Conservation (phyloP, 202 grass and related monocot genomes). For the Setaria italica region DNA sequence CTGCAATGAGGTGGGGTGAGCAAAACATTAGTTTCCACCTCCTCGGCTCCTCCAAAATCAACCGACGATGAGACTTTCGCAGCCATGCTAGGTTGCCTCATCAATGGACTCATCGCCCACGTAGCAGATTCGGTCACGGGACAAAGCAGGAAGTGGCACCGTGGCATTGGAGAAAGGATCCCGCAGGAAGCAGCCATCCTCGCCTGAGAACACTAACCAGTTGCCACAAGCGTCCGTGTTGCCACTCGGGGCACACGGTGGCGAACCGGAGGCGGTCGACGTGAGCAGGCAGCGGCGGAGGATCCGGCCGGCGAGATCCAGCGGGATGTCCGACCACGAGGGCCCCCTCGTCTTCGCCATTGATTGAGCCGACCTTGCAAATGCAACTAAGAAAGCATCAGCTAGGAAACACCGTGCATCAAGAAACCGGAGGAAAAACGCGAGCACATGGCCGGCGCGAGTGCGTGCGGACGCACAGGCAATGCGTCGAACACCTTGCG, state of each 20-base stretch:
- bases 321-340: background rate
- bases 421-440: background rate
- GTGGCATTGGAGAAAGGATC: background rate
- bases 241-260: slow-evolving; percentile 23
- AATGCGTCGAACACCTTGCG: background rate
- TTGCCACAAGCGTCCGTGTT: background rate
- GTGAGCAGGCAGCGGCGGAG: background rate
- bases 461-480: too few species aligned
- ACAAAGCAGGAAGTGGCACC: background rate
- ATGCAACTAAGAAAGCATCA: background rate
- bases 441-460: too few species aligned
- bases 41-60: too few species aligned
- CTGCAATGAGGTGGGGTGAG: too few species aligned
- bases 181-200: background rate
- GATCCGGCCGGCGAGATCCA: background rate
- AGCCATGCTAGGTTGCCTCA: too few species aligned
- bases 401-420: background rate
- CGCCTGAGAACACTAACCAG: background rate
- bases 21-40: too few species aligned
- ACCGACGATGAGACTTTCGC: too few species aligned
- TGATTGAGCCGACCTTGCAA: background rate
- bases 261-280: background rate
- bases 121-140: too few species aligned
- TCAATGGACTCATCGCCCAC: too few species aligned
- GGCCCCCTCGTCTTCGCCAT: background rate